phyloP scores from a whole-genome alignment of 2,329 filamentous ascomycete species.

The Microdochium bolleyi region DNA sequence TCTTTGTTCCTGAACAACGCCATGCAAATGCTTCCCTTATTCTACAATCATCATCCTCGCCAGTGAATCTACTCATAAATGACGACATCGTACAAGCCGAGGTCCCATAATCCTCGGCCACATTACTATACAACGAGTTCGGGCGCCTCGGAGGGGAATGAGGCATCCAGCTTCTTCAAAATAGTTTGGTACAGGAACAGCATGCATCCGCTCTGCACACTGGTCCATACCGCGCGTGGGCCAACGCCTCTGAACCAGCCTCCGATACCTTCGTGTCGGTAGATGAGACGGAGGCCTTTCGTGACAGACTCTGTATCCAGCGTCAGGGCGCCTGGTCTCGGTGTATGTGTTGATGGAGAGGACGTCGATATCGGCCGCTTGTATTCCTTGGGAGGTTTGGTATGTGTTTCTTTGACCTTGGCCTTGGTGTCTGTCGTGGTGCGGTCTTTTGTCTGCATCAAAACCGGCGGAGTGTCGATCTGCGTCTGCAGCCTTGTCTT shows the following conservation, averaged over 20 bases:
- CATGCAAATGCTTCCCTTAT: slow-evolving; percentile 16
- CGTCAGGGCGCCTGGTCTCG: slow-evolving; percentile 67
- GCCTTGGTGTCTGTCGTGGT: slow-evolving; percentile 13
- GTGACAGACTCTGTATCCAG: slow-evolving; percentile 87
- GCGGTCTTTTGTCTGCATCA: slow-evolving; percentile 15
- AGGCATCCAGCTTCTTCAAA: slow-evolving; percentile 63
- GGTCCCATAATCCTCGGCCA: neutral
- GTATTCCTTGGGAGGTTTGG: slow-evolving; percentile 34
- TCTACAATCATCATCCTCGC: neutral
- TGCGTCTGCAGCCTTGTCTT: slow-evolving; percentile 97
- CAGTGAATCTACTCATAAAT: neutral
- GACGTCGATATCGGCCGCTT: slow-evolving; percentile 80
- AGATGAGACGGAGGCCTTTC: slow-evolving; percentile 78
- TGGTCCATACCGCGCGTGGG: slow-evolving; percentile 90
- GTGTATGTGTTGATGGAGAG: slow-evolving; percentile 76
- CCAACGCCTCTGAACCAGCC: slow-evolving; percentile 96
- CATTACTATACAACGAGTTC: slow-evolving; percentile 14
- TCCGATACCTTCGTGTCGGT: slow-evolving; percentile 76
- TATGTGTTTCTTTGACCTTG: slow-evolving; percentile 10
- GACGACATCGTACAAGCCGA: neutral
- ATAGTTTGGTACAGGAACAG: slow-evolving; percentile 89
- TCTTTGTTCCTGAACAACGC: slow-evolving; percentile 15
- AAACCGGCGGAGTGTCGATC: slow-evolving; percentile 37
- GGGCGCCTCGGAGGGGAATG: slow-evolving; percentile 26
- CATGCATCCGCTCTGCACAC: slow-evolving; percentile 95